Evolutionary conservation across 1,284 basidiomycete genomes (phyloP), one percentile per base, ranked within the genome.

Genomic region (Marasmius sp.): DNA sequence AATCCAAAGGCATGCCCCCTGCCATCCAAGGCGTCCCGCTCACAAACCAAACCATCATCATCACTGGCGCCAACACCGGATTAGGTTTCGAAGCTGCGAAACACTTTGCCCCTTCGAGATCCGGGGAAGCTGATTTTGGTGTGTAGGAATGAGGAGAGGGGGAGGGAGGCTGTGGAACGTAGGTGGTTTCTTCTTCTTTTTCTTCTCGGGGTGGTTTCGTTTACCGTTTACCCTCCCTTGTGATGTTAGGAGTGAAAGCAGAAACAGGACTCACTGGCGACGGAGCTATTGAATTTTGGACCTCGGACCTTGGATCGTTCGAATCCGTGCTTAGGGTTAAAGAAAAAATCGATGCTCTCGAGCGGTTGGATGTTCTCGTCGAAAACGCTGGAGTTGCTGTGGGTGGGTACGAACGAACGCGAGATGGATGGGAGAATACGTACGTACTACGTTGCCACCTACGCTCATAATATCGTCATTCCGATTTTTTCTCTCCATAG

Each of bases 361-460:
- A 67, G 0, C 61, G 76, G 34, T 65, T 82, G 6, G 79, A 81
- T 62, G 72, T 79, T 14, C 66, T 81, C 1, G 69, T 81, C 8
- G 69, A 71, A 61, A 81, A 80, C 59, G 79, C 78, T 18, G 79
- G 65, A 0, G 63, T 76, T 14, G 37, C 33, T 18, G 16, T 62
- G 0, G 52, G 57, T 6, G 50, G 41, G 10, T 74, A 73, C 54
- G 53, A 65, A 12, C 49, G 67, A 5, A 78, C 75, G 0, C 58
- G 56, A 1, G 77, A 80, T 62, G 77, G 76, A 6, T 80, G 74
- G 72, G 79, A 80, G 60, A 57, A 66, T 16, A 66, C 68, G 78
- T 78, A 66, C 41, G 76, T 68, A n/a, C n/a, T n/a, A n/a, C n/a
- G n/a, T 43, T 43, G 16, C 12, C 33, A 20, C 10, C 37, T 34